These are phyloP conservation scores for Zoysia matrella DNA, from an alignment of 202 grass and related monocot genomes.

Conservation along the genomic window DNA sequence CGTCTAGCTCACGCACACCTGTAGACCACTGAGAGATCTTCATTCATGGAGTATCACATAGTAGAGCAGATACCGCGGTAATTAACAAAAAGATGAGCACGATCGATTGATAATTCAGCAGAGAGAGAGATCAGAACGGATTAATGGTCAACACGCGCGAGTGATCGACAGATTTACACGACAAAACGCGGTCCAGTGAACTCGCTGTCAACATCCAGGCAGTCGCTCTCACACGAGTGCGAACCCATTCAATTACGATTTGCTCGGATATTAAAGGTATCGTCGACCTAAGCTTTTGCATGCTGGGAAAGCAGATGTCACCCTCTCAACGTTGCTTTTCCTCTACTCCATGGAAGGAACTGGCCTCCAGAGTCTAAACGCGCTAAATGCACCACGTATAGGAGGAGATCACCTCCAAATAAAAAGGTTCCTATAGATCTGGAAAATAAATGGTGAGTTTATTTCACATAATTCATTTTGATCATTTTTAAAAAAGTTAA, in stretches of 20 bases:
- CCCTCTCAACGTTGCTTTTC: too few species aligned
- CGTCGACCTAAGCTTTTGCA: neutral
- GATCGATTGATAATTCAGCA: neutral
- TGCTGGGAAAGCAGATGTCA: too few species aligned
- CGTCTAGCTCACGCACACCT: constrained; percentile 35
- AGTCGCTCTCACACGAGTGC: constrained; percentile 38
- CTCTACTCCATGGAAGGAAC: too few species aligned
- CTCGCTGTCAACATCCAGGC: neutral
- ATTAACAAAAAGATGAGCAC: neutral
- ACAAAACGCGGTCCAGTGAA: too few species aligned
- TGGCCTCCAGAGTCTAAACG: too few species aligned
- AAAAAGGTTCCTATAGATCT: too few species aligned
- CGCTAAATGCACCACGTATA: too few species aligned
- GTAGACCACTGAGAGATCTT: constrained; percentile 1
- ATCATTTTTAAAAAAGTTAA: too few species aligned
- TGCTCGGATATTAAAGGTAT: constrained; percentile 15
- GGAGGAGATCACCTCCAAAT: too few species aligned
- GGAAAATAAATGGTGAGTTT: too few species aligned
- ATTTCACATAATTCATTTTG: too few species aligned
- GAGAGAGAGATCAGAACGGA: neutral
- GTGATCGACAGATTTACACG: constrained; percentile 35
- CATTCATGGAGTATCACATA: too few species aligned
- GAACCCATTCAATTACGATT: constrained; percentile 34
- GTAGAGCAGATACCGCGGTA: neutral
- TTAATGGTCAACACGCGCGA: neutral